These are phyloP conservation scores for Phytopythium chamaehyphon DNA, from an alignment of 352 stramenopile genomes.

Conservation along the genomic window DNA sequence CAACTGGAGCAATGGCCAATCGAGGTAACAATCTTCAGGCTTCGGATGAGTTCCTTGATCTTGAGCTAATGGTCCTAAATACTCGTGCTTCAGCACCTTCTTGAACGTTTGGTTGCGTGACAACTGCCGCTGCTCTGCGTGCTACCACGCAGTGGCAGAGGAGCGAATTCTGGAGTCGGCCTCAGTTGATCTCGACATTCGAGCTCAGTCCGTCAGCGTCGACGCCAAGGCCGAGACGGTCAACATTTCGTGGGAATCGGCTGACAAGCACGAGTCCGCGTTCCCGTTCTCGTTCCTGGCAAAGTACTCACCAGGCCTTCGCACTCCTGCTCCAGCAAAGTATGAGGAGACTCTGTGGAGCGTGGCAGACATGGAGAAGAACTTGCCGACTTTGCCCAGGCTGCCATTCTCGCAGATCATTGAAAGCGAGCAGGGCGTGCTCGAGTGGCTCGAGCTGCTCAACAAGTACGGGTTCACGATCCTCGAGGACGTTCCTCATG, in stretches of 20 bases:
- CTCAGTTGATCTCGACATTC: constrained; percentile 16
- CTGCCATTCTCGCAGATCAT: constrained; percentile 20
- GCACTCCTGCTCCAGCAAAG: constrained; percentile 6
- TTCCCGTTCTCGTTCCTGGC: constrained; percentile 20
- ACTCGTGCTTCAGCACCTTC: constrained; percentile 12
- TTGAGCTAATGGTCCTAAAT: too few relatives aligned
- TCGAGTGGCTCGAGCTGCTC: constrained; percentile 25
- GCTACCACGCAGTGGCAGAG: constrained; percentile 23
- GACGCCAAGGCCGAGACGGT: constrained; percentile 9
- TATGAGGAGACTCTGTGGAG: constrained; percentile 21
- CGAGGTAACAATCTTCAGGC: constrained; percentile 11
- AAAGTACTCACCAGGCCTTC: constrained; percentile 13
- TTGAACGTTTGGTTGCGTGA: constrained; percentile 27
- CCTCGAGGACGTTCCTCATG: constrained; percentile 17
- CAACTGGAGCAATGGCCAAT: constrained; percentile 13
- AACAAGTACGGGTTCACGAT: constrained; percentile 29
- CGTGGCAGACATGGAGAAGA: constrained; percentile 12
- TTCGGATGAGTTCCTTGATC: too few relatives aligned
- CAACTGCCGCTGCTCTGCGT: constrained; percentile 24
- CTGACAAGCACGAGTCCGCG: constrained; percentile 12
- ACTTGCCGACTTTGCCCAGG: constrained; percentile 16
- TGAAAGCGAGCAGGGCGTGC: constrained; percentile 17
- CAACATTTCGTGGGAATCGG: constrained; percentile 12
- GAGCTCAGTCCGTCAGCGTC: constrained; percentile 8
- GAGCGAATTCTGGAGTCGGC: constrained; percentile 26